Evolutionary conservation across 2,329 filamentous ascomycete genomes (phyloP).

Genomic region (Colletotrichum endophyticum): DNA sequence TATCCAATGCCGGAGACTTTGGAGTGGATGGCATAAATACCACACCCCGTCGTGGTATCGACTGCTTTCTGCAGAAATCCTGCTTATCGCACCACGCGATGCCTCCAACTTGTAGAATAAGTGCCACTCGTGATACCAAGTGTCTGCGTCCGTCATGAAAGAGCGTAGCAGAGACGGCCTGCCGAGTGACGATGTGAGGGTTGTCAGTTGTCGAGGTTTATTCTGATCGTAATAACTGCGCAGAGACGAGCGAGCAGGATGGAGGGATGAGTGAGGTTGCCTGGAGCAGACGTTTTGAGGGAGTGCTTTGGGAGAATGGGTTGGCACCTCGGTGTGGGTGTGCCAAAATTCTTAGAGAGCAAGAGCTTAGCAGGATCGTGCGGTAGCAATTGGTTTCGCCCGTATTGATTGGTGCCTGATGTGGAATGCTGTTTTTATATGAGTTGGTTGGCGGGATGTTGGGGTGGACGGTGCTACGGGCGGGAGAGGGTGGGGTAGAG

Average conservation of each 20-base stretch:
- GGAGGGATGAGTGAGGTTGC: fast-evolving
- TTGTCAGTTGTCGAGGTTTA: neutral
- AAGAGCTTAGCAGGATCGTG: neutral
- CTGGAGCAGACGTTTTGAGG: fast-evolving
- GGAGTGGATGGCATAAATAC: neutral
- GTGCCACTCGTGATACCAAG: fast-evolving
- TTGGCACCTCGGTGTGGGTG: neutral
- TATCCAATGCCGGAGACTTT: too few species aligned
- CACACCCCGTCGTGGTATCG: neutral
- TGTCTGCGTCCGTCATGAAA: neutral
- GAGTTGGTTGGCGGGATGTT: too few species aligned
- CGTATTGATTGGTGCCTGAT: too few species aligned
- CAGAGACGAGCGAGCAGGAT: fast-evolving
- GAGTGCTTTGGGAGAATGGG: neutral
- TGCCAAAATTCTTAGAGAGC: neutral
- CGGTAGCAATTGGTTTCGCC: too few species aligned
- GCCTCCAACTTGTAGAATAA: neutral
- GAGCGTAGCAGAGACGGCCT: neutral
- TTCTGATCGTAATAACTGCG: neutral
- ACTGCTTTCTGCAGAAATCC: neutral
- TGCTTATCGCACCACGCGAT: fast-evolving
- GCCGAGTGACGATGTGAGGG: neutral
- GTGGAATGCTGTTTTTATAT: too few species aligned
- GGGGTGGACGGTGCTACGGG: too few species aligned
- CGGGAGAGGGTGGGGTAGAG: too few species aligned